Conservation (phyloP, 768 basidiomycete species). For the Suillus brevipes region DNA sequence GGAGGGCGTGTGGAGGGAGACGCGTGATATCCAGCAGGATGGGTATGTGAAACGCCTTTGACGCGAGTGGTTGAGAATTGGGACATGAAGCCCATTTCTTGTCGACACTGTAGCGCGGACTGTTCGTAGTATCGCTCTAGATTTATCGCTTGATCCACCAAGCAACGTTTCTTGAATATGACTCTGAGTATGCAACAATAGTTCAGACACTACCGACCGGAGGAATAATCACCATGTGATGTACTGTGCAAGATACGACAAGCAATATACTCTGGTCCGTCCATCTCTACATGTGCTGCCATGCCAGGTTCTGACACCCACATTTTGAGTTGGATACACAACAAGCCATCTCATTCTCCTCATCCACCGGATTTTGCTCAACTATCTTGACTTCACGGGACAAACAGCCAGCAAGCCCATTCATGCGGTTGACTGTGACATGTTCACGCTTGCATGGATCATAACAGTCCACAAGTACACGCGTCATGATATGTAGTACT, state of each 20-base stretch:
- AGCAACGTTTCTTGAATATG: neutral
- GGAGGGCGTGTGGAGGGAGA: constrained; percentile 58
- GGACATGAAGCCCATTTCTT: neutral
- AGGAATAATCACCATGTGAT: neutral
- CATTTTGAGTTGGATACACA: too few species aligned
- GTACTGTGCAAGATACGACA: neutral
- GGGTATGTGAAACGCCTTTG: constrained; percentile 23
- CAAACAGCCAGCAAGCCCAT: too few species aligned
- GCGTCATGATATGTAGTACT: too few species aligned
- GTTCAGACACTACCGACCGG: neutral
- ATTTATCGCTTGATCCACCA: neutral
- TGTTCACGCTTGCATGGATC: too few species aligned
- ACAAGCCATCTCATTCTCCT: too few species aligned
- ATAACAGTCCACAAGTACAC: too few species aligned
- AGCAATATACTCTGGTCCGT: neutral
- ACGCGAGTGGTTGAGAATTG: constrained; percentile 4
- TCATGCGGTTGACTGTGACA: too few species aligned
- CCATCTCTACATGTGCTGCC: neutral
- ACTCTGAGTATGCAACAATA: neutral
- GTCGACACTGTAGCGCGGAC: neutral
- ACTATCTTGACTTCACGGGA: too few species aligned
- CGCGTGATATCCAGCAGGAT: constrained; percentile 29
- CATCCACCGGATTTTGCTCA: too few species aligned
- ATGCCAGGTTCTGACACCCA: too few species aligned
- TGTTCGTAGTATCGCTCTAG: neutral